phyloP scores from a whole-genome alignment of 164 flowering plant species.

The Tetracentron sinense region DNA sequence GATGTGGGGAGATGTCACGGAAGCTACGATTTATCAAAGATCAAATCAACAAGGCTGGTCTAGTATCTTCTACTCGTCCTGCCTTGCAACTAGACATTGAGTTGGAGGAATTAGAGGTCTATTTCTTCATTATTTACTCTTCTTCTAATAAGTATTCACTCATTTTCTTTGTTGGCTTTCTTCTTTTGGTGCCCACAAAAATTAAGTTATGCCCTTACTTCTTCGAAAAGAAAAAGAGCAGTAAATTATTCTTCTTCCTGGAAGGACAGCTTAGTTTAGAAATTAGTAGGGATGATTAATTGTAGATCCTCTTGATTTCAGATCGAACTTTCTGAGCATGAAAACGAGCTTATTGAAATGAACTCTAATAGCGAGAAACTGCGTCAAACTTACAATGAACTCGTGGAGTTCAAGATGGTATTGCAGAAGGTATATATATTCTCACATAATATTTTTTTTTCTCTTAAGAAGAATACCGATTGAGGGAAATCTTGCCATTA shows the following conservation, averaged over 20 bases:
- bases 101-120: constrained; percentile 85
- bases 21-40: constrained; percentile 83
- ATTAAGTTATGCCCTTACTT: not conserved
- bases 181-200: too few relatives aligned
- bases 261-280: not conserved
- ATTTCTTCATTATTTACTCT: constrained; percentile 1
- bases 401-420: constrained; percentile 90
- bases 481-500: not conserved
- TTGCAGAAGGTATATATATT: constrained; percentile 63
- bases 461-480: not conserved
- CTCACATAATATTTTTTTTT: not conserved
- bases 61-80: constrained; percentile 48
- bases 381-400: constrained; percentile 77
- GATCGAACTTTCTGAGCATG: constrained; percentile 86
- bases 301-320: constrained; percentile 29
- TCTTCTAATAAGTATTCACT: not conserved
- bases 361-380: constrained; percentile 83
- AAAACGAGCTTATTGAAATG: constrained; percentile 85
- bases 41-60: constrained; percentile 83
- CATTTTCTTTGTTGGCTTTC: not conserved
- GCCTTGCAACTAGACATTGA: constrained; percentile 55
- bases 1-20: constrained; percentile 97
- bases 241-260: not conserved
- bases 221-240: not conserved
- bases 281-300: constrained; percentile 3